Base-by-base conservation (phyloP, 78 protist species). In the Dictyostelium capitatum region DNA sequence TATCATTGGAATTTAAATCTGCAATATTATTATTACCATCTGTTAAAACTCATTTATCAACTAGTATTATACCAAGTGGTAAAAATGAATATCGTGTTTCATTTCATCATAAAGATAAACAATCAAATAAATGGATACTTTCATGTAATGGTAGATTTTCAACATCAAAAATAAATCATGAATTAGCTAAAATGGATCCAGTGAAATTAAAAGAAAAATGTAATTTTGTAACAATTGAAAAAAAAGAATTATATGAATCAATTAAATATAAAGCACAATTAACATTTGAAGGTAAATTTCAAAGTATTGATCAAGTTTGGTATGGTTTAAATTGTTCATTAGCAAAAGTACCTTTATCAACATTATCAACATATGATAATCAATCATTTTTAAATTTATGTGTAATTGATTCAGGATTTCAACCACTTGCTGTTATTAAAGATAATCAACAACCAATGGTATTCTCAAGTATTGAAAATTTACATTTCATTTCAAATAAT, bases 151-250 rank as follows among this genome's bases (percentile, higher is more conserved):
- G 74, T 17, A 65, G 20, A 30, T 17, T 65, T 4, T 65, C 74
- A 17, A 7, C 41, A 25, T 17, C 74, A 17, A n/a, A 7, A 65
- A 30, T 4, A 25, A 7, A 65, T 7, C 4, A 7, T 10, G 8
- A 5, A 9, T 41, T 4, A 48, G 8, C 5, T 5, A 65, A 65
- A 25, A 28, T 65, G 4, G 43, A 65, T 9, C 20, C 28, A 4
- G 3, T 4, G 4, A 41, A 25, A 6, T 30, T 10, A 10, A 65
- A 19, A 65, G 4, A 7, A 10, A 65, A 4, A 10, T 65, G 74
- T 30, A 82, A 82, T 75, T 19, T 64, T 64, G 28, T 75, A 67
- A 69, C 89, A 30, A 25, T 65, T 25, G 6, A 3, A 17, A 65
- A 28, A 65, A 19, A 65, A 4, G 74, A 65, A 62, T 75, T 80